phyloP scores from a whole-genome alignment of 495 filamentous ascomycete genomes.

The Aspergillus baeticus region DNA sequence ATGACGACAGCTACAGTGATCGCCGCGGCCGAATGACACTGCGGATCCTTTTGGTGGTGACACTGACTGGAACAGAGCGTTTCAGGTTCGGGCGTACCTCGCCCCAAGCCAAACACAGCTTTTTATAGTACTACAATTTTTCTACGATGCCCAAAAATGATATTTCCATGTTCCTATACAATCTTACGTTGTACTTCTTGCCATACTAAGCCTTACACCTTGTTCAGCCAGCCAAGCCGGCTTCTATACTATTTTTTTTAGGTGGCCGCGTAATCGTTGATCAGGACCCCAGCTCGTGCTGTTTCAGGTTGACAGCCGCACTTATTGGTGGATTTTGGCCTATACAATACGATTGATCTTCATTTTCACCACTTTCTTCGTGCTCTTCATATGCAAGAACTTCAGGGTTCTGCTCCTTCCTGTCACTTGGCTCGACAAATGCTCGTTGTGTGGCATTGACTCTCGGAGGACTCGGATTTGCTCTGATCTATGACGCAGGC shows the following conservation, averaged over 20 bases:
- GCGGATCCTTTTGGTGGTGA: background rate
- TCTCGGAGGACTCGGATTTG: no score
- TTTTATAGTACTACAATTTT: no score
- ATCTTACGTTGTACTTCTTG: no score
- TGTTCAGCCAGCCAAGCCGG: no score
- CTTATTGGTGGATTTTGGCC: background rate
- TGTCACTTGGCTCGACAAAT: no score
- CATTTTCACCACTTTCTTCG: background rate
- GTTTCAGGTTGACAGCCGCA: slow-evolving; percentile 7
- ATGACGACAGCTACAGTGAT: slow-evolving; percentile 13
- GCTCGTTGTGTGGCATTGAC: no score
- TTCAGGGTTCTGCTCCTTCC: background rate
- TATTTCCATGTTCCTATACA: no score
- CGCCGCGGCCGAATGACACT: background rate
- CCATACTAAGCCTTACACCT: background rate
- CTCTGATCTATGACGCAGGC: no score
- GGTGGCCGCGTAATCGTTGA: slow-evolving; percentile 6
- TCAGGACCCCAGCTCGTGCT: slow-evolving; percentile 2
- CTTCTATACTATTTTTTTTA: background rate
- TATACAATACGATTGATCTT: background rate
- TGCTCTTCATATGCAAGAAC: background rate
- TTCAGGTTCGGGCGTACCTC: no score
- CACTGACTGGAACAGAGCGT: background rate
- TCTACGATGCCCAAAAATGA: no score
- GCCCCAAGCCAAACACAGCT: no score